Conservation (phyloP, 331 rosid genomes). For the Stylosanthes scabra region DNA sequence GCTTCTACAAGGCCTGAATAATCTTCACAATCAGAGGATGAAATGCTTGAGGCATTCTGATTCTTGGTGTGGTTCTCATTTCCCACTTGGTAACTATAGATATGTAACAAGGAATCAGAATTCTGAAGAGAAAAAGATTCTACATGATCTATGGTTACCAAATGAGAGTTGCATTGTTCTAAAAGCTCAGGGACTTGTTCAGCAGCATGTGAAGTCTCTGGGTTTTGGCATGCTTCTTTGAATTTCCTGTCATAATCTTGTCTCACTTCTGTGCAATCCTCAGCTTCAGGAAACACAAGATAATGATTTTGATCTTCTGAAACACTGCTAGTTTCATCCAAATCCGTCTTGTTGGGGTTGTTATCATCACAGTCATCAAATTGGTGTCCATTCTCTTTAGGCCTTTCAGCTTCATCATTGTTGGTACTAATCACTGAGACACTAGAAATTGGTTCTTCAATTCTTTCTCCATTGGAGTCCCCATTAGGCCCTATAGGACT, state of each 20-base stretch:
- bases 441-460: slow-evolving; percentile 10
- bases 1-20: slow-evolving; percentile 33
- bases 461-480: slow-evolving; percentile 32
- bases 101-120: slow-evolving; percentile 29
- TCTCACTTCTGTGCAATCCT: too few relatives aligned
- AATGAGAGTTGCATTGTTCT: slow-evolving; percentile 30
- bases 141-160: slow-evolving; percentile 33
- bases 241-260: too few relatives aligned
- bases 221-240: too few relatives aligned
- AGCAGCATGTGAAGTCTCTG: background rate
- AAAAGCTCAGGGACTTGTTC: slow-evolving; percentile 23
- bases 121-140: slow-evolving; percentile 34
- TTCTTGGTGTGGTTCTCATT: slow-evolving; percentile 19
- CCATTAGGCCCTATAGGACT: slow-evolving; percentile 30
- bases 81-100: slow-evolving; percentile 30
- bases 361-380: slow-evolving; percentile 23
- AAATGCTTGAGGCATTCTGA: slow-evolving; percentile 26
- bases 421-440: slow-evolving; percentile 12
- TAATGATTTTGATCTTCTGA: slow-evolving; percentile 4
- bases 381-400: slow-evolving; percentile 35
- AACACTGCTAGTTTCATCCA: slow-evolving; percentile 32
- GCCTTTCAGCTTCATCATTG: slow-evolving; percentile 37
- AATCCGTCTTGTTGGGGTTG: slow-evolving; percentile 43
- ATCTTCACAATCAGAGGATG: slow-evolving; percentile 36
- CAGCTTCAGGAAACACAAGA: too few relatives aligned